These are phyloP conservation scores for Vicia villosa DNA, from an alignment of 306 rosid genomes.

Conservation along the genomic window DNA sequence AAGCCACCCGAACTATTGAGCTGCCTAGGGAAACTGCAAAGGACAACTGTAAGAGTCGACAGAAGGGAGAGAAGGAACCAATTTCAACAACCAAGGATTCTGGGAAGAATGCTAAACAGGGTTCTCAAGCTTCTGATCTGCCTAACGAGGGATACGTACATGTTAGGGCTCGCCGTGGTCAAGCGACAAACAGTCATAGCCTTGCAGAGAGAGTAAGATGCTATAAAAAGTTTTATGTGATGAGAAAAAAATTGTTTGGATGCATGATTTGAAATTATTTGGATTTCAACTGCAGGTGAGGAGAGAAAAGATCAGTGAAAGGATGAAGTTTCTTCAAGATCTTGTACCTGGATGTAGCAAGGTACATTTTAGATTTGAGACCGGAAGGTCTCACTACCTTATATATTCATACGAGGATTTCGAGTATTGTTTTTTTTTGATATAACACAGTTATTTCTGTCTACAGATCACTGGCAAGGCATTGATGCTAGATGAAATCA, in stretches of 20 bases:
- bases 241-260: conserved; percentile 5
- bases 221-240: neutral
- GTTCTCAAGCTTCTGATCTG: conserved; percentile 74
- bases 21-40: conserved; percentile 46
- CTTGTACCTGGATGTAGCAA: conserved; percentile 27
- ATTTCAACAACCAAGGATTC: conserved; percentile 51
- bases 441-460: neutral
- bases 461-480: conserved; percentile 15
- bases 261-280: neutral
- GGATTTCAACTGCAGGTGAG: neutral
- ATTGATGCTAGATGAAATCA: conserved; percentile 23
- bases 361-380: neutral
- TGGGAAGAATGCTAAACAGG: conserved; percentile 69
- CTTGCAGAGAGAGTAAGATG: conserved; percentile 93
- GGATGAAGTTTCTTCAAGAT: conserved; percentile 29
- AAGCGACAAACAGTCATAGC: conserved; percentile 97
- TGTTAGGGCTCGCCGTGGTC: conserved; percentile 95
- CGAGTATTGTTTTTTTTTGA: neutral
- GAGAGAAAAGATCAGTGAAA: conserved; percentile 25
- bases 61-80: conserved; percentile 58
- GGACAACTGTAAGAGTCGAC: conserved; percentile 54
- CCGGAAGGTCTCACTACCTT: neutral
- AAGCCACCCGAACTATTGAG: conserved; percentile 49
- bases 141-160: conserved; percentile 87
- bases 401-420: neutral